Base-by-base conservation (phyloP, 1,284 basidiomycete species). In the Anthracocystis walkeri region DNA sequence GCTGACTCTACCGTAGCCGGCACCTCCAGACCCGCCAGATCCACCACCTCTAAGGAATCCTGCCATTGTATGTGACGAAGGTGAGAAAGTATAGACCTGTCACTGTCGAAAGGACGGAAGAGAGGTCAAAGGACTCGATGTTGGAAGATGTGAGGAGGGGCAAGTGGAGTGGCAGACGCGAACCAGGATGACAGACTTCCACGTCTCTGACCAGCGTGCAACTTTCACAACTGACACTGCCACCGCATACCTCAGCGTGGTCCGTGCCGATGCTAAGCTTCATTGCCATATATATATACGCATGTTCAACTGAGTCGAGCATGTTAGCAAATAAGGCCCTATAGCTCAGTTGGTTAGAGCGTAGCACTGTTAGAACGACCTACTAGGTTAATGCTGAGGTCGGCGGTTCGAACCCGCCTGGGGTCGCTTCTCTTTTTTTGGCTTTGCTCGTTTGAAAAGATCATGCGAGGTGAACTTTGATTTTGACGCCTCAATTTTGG, bases 331-430 rank as follows among this genome's bases (percentile, higher is more conserved):
- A n/a, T n/a, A n/a, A 12, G 65, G 27, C 72, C 66, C 67, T 64
- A 46, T 77, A 70, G 75, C 75, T 77, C 75, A 77, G 75, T 77
- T 77, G 75, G 75, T 73, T 77, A 77, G 75, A 77, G 75, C 75
- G 75, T 77, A 66, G 70, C 70, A 77, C 75, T 77, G 75, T 77
- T 29, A 29, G 8, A 29, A 29, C n/a, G n/a, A 8, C 29, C 29
- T 29, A 8, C 8, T 29, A 29, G 29, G 29, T 29, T 77, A 77
- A 77, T 77, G 70, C 70, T 69, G 66, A 77, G 75, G 75, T 77
- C 75, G 70, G 70, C 75, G 70, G 75, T 77, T 77, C 75, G 70
- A 77, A 66, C 75, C 75, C 70, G 75, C 70, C 74, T 46, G 68
- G 65, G 69, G 74, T 77, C 74, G 74, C 21, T 6, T 31, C 7